These are phyloP conservation scores for Hypoxylon intermedium DNA, from an alignment of 495 filamentous ascomycete species.

Conservation along the genomic window DNA sequence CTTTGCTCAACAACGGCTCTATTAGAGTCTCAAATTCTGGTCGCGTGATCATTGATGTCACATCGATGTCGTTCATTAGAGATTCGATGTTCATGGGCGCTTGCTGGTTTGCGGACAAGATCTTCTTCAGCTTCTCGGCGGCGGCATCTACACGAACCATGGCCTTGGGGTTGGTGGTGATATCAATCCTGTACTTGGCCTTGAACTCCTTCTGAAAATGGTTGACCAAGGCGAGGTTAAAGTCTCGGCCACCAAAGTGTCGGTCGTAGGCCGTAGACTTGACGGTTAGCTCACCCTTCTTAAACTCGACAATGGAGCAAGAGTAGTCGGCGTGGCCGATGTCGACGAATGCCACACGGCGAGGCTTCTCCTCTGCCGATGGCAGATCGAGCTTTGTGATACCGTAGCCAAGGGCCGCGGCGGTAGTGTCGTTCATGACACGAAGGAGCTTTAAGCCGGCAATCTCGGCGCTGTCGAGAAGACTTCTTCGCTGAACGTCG, in stretches of 20 bases:
- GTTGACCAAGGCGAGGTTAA: constrained; percentile 92
- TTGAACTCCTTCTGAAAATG: constrained; percentile 95
- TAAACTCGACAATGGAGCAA: constrained; percentile 92
- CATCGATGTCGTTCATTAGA: constrained; percentile 97
- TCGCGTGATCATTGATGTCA: constrained; percentile 85
- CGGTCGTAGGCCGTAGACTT: constrained; percentile 92
- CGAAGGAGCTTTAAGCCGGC: constrained; percentile 91
- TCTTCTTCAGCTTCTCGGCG: constrained; percentile 98
- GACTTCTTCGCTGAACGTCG: constrained; percentile 84
- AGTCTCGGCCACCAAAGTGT: constrained; percentile 96
- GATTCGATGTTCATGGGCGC: constrained; percentile 98
- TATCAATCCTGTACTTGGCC: constrained; percentile 89
- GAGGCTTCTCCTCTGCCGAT: constrained; percentile 86
- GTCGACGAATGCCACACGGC: constrained; percentile 90
- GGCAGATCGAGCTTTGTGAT: constrained; percentile 97
- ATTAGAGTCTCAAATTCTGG: constrained; percentile 93
- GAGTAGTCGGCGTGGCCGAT: constrained; percentile 97
- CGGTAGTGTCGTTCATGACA: constrained; percentile 98
- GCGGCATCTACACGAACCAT: constrained; percentile 83
- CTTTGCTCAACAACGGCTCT: constrained; percentile 80
- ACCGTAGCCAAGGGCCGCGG: constrained; percentile 93
- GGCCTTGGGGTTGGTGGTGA: constrained; percentile 87
- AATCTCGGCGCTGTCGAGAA: constrained; percentile 94
- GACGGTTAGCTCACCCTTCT: constrained; percentile 94
- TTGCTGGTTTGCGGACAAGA: constrained; percentile 91